Evolutionary conservation across 1,139 yeast genomes (phyloP).

Genomic region (Suhomyces panamericanus): DNA sequence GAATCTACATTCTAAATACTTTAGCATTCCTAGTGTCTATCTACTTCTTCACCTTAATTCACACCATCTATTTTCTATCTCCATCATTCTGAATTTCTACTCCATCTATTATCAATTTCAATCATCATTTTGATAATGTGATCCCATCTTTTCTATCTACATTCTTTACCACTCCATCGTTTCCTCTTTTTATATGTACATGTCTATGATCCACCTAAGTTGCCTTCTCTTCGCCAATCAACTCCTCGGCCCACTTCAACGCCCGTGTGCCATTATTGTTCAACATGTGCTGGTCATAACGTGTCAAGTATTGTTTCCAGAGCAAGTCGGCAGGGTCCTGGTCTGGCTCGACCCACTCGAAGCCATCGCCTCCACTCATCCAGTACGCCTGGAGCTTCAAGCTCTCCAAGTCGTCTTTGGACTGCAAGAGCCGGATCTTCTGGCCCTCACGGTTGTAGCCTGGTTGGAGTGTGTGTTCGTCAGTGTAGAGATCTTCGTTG

Average conservation of each 20-base stretch:
- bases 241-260: constrained; percentile 27
- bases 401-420: constrained; percentile 51
- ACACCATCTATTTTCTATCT: too few relatives aligned
- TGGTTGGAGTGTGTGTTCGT: constrained; percentile 33
- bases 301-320: constrained; percentile 47
- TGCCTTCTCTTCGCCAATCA: constrained; percentile 14
- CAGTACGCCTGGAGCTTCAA: constrained; percentile 70
- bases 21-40: too few relatives aligned
- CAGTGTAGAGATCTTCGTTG: constrained; percentile 24
- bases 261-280: constrained; percentile 10
- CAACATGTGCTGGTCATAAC: constrained; percentile 23
- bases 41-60: too few relatives aligned
- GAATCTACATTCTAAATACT: too few relatives aligned
- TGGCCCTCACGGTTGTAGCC: constrained; percentile 41
- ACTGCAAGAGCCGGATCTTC: constrained; percentile 40
- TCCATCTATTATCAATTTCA: too few relatives aligned
- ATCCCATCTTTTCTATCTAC: too few relatives aligned
- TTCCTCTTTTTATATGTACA: too few relatives aligned
- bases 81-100: too few relatives aligned
- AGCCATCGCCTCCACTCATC: constrained; percentile 74
- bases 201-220: neutral
- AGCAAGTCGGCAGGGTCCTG: constrained; percentile 71
- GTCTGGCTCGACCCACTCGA: constrained; percentile 81
- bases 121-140: too few relatives aligned
- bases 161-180: too few relatives aligned